Evolutionary conservation across 805 yeast genomes (phyloP), one percentile per base, ranked within the genome.

Genomic region (Teunomyces panamensis): DNA sequence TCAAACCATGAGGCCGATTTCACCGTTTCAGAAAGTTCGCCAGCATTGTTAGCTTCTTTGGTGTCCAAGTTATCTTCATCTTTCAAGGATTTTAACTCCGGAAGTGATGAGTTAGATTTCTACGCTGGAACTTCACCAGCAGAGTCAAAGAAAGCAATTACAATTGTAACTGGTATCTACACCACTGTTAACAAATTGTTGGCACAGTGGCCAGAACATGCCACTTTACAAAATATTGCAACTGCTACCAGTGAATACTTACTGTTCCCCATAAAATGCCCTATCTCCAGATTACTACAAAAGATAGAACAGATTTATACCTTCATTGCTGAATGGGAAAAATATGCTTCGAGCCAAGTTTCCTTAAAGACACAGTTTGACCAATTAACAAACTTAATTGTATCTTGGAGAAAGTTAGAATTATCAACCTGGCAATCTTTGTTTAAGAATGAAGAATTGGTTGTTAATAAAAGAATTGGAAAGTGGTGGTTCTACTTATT

Each of bases 401-500:
- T 94, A 3, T 75, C 87, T 0, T 94, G 99, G 99, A 81, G 99
- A 72, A 81, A 80, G 56, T 64, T 91, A 34, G 99, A 94, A 63
- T 75, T 94, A 42, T 74, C 85, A 0, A 84, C 96, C 1, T 94
- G 98, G 97, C 83, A 83, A 43, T 72, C 83, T 2, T 72, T 94
- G 39, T 85, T 94, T 58, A 72, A 66, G 7, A 77, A 80, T 49
- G 96, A 89, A 60, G 85, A 82, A 43, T 53, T 57, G 13, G 66
- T 67, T 0, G 57, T 78, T 14, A 74, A 76, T 48, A 71, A 70
- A 41, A 72, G 65, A 5, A 67, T 84, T 42, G 89, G 95, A 17
- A 81, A 81, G 54, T 90, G 96, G 94, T 92, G 97, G 96, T 94
- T 84, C 69, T 82, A 90, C 60, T 71, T 94, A 43, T 94, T 85